These are phyloP conservation scores for Scytalidium sp. DNA, from an alignment of 2,329 filamentous ascomycete genomes.

Conservation along the genomic window DNA sequence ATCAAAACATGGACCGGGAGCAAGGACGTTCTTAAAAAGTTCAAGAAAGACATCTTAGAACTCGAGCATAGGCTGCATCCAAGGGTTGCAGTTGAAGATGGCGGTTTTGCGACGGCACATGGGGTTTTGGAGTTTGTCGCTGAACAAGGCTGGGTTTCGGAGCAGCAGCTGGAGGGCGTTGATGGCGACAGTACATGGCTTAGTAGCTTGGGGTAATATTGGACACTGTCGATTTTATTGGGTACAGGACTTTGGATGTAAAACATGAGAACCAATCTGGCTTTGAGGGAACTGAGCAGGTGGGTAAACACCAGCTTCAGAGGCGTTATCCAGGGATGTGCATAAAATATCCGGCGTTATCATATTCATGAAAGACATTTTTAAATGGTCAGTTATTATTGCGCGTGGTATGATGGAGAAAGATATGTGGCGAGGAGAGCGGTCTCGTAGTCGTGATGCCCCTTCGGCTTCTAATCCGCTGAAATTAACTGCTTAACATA, in stretches of 20 bases:
- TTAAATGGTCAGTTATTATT: no score
- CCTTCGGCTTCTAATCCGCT: no score
- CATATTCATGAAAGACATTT: not conserved
- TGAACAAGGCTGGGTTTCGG: conserved; percentile 17
- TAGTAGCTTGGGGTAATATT: not conserved
- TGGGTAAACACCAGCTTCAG: not conserved
- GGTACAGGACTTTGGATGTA: not conserved
- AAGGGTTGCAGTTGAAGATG: conserved; percentile 13
- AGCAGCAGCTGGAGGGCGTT: not conserved
- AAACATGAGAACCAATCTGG: not conserved
- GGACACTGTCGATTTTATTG: not conserved
- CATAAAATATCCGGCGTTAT: not conserved
- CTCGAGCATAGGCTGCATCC: conserved; percentile 51
- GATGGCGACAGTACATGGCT: not conserved
- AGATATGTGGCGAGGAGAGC: no score
- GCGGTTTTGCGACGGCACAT: conserved; percentile 15
- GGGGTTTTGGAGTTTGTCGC: conserved; percentile 17
- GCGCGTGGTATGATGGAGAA: no score
- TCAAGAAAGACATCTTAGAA: conserved; percentile 47
- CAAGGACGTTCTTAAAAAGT: conserved; percentile 39
- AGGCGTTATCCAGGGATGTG: not conserved
- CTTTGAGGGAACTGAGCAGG: not conserved
- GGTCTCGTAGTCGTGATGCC: no score
- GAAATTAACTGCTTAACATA: no score
- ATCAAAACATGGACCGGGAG: conserved; percentile 34